Evolutionary conservation across 2,329 filamentous ascomycete genomes (phyloP).

Genomic region (Alternaria incomplexa): DNA sequence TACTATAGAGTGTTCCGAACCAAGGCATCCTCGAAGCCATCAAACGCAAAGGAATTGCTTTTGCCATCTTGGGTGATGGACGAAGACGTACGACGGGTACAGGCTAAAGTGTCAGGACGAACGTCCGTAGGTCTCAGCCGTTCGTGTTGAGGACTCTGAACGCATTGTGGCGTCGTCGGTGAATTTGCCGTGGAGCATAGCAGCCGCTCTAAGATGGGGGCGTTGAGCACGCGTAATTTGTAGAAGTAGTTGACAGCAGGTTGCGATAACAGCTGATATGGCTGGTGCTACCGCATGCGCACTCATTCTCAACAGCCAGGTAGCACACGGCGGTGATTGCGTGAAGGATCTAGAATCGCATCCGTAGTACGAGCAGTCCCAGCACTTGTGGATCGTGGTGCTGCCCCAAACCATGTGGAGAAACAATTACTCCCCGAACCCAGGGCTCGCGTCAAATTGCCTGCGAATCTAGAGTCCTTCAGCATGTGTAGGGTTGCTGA

Average conservation of each 20-base stretch:
- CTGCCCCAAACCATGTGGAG: neutral
- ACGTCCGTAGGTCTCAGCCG: neutral
- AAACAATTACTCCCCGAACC: neutral
- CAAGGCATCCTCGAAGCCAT: neutral
- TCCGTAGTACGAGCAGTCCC: constrained; percentile 1
- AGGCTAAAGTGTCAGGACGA: constrained; percentile 1
- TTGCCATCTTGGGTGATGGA: constrained; percentile 1
- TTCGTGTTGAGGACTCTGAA: neutral
- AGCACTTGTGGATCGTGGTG: neutral
- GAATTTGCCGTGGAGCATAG: constrained; percentile 13
- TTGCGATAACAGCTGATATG: constrained; percentile 3
- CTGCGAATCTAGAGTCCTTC: neutral
- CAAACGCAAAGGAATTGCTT: neutral
- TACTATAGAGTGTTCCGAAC: neutral
- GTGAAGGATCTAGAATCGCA: constrained; percentile 19
- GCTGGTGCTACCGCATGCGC: constrained; percentile 11
- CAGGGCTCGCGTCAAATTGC: neutral
- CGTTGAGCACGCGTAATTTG: constrained; percentile 1
- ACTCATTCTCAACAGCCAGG: constrained; percentile 1
- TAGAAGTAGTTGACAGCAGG: neutral
- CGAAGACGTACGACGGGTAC: neutral
- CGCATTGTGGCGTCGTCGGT: constrained; percentile 1
- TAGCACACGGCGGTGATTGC: constrained; percentile 4
- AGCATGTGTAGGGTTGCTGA: constrained; percentile 2
- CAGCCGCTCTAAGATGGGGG: neutral